Base-by-base conservation (phyloP, 768 basidiomycete species). In the Boletus rex-veris region DNA sequence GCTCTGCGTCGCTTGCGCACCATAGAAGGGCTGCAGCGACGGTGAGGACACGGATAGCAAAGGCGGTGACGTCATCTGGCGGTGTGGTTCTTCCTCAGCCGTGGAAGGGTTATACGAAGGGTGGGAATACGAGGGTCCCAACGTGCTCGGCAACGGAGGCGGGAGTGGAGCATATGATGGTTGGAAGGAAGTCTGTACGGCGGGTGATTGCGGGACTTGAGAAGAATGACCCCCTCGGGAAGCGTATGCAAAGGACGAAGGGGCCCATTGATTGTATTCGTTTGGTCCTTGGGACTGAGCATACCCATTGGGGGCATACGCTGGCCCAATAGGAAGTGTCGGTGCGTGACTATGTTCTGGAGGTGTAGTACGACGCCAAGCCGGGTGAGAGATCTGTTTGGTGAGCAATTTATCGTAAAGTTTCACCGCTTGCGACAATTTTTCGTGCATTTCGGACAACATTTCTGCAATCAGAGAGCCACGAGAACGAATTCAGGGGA, bases 391-490 rank as follows among this genome's bases (percentile, higher is more conserved):
- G 11, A 94, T 77, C 65, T 95, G 90, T 58, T 90, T 81, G 24
- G 93, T 93, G 40, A 96, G 74, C 19, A 97, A 75, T 50, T 87
- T 82, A 60, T 98, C 95, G 66, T 98, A 98, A 4, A 97, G 74
- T 65, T 89, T 88, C 42, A 98, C 92, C 0, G 92, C 93, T 68
- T 96, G 84, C 1, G 92, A 90, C 10, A 99, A 71, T 71, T 98
- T 96, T 44, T 89, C 87, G 62, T 98, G 90, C 93, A 98, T 98
- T 45, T 98, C 94, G 7, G 84, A 77, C 35, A 99, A 75, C 66
- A 95, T 78, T 69, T 94, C 94, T 93, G 19, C 6, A 10, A 11
- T 64, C 7, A 35, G 38, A 30, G 16, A 36, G 33, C 3, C 44
- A 45, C 19, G 15, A 44, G 15, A 24, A 1, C 7, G 14, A 38